Base-by-base conservation (phyloP, 805 yeast species). In the Wickerhamomyces silvicola region DNA sequence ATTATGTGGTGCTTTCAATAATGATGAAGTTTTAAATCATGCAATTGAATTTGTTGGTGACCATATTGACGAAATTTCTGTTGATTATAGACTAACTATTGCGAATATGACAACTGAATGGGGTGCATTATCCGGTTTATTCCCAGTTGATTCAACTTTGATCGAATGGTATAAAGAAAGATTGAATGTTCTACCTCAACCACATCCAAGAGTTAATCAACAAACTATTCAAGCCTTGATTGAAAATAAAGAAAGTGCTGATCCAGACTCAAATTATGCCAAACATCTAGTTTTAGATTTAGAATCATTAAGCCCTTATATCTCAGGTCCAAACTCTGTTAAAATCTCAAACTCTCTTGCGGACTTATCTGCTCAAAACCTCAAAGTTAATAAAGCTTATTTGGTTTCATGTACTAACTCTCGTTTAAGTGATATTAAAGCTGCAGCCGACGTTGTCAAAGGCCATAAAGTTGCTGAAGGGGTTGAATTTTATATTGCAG, bases 61-160 rank as follows among this genome's bases (percentile, higher is more conserved):
- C 34, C 86, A 84, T 28, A 65, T 87, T 24, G 63, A 70, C 21
- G 67, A 71, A 40, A 61, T 86, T 33, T 66, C 94, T 2, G 71
- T 87, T 30, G 95, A 90, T 54, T 80, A 81, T 54, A 72, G 96
- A 60, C 66, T 88, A 41, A 90, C 97, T 19, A 88, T 88, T 45
- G 97, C 97, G 32, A 88, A 88, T 53, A 84, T 86, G 96, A 90
- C 97, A 24, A 88, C 97, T 18, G 97, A 88, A 62, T 88, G 97
- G 97, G 97, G 97, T 52, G 97, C 97, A 1, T 67, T 92, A 7
- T 82, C 96, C 6, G 99, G 99, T 25, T 66, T 92, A 36, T 92
- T 92, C 76, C 97, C 99, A n/a, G 87, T 90, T 8, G 99, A 92
- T 57, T 65, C 73, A 15, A 76, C 78, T 10, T 66, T 88, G 45